Evolutionary conservation across 352 stramenopile genomes (phyloP), one percentile per base, ranked within the genome.

Genomic region (Phytophthora europaea): DNA sequence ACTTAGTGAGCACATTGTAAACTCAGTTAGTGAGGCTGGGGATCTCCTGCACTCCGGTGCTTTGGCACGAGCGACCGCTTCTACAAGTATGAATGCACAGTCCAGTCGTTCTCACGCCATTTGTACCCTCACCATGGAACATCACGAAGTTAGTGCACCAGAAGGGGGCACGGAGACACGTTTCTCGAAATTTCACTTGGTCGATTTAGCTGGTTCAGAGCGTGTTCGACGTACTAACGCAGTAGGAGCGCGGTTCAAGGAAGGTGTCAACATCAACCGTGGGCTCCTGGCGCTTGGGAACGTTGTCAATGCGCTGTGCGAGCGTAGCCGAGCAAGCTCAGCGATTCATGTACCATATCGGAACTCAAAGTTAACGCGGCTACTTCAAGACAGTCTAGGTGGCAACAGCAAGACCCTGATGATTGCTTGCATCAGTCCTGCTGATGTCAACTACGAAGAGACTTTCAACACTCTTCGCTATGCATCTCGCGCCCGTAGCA

Each of bases 401-500:
- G 94, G 92, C 2, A 98, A 98, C 79, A 96, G 89, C 62, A 97
- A 97, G 72, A 98, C 92, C 3, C 61, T 98, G 13, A 98, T 98
- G 91, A 94, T 98, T 53, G 88, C 91, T 16, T 94, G 85, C 54
- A 70, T 94, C 45, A 97, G 86, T 53, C 91, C 93, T 0, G 88
- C 92, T 0, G 83, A 93, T 33, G 61, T 93, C 7, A 97, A 97
- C 62, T 90, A 91, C 52, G 86, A 95, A 70, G 98, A 99, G 76
- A 99, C 98, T 0, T 82, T 98, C 10, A 99, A 93, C 34, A 99
- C 98, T 56, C 82, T 99, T 18, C 89, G 98, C 18, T 95, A 94
- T 67, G 97, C 98, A 1, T 97, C 98, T 58, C 92, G 98, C 22
- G 96, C 98, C 6, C 99, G 99, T 52, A 99, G 99, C 61, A 99